Evolutionary conservation across 495 filamentous ascomycete species (phyloP).

Genomic region (Polyplosphaeria fusca): DNA sequence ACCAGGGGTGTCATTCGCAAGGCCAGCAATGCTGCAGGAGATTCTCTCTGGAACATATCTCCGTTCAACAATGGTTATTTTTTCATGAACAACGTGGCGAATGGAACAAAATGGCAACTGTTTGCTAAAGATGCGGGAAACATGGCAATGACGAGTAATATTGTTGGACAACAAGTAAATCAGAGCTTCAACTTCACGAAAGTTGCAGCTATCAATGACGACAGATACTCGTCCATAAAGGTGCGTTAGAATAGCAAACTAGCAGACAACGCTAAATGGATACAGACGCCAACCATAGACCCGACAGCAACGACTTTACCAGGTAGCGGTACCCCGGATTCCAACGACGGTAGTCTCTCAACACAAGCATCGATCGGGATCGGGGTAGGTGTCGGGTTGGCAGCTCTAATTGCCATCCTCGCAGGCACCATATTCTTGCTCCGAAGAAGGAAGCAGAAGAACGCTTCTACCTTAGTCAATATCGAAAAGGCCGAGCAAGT

Average conservation of each 20-base stretch:
- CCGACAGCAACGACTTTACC: too few relatives aligned
- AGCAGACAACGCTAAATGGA: too few relatives aligned
- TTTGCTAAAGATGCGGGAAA: not conserved
- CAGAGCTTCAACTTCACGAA: constrained; percentile 1
- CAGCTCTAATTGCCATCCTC: not conserved
- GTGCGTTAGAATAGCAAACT: not conserved
- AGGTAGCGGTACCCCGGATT: too few relatives aligned
- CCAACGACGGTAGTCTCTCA: not conserved
- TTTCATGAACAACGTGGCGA: not conserved
- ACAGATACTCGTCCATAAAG: not conserved
- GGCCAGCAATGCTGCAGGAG: not conserved
- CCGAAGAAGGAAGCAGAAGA: too few relatives aligned
- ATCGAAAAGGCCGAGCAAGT: too few relatives aligned
- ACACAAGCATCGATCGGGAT: not conserved
- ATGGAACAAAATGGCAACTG: not conserved
- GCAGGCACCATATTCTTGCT: too few relatives aligned
- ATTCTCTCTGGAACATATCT: not conserved
- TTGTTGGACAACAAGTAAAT: not conserved
- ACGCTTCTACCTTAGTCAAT: too few relatives aligned
- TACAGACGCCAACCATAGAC: too few relatives aligned
- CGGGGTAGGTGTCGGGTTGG: not conserved
- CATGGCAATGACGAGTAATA: not conserved
- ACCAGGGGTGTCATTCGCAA: not conserved
- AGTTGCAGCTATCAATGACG: not conserved
- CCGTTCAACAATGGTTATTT: not conserved